Base-by-base conservation (phyloP, 164 flowering plant genomes). In the Platanus orientalis region DNA sequence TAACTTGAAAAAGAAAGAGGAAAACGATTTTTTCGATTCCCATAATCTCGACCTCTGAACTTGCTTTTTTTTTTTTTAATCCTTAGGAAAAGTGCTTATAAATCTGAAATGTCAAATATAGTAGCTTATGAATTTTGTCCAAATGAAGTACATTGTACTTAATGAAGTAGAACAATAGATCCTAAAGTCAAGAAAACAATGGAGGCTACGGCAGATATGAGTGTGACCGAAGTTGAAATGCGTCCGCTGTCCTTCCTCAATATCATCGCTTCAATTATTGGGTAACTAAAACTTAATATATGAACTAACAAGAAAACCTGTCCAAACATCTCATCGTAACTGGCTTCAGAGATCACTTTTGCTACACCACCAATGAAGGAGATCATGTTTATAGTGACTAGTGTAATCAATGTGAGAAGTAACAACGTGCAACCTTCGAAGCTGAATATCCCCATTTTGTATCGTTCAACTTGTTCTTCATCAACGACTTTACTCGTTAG, bases 251-350 rank as follows among this genome's bases (percentile, higher is more conserved):
- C 68, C 34, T 26, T 70, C 67, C 75, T 61, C n/a, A 65, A 6
- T 1, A 72, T 10, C 19, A 74, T 69, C 44, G 66, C 78, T 69
- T 77, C 76, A 29, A 68, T 54, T 14, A 77, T 47, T 0, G 78
- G 78, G 56, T 62, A 64, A 45, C 69, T 53, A 11, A 56, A 14
- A 7, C 29, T 20, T 27, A 74, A 13, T 20, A 69, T 26, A 26
- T 62, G 45, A 16, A 62, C 28, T 49, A 74, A 69, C 19, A 76
- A 58, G 6, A 64, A 40, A 21, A 71, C 14, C 42, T 73, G 74
- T 12, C 40, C 74, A 28, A 69, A 57, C 76, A 79, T 29, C 34
- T 69, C 61, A 28, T 68, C 67, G 7, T 34, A 63, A 2, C 47
- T 45, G 12, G 52, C 55, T 12, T 40, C 44, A 24, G n/a, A 36